Evolutionary conservation across 2,329 filamentous ascomycete genomes (phyloP).

Genomic region (Spiromastix sp.): DNA sequence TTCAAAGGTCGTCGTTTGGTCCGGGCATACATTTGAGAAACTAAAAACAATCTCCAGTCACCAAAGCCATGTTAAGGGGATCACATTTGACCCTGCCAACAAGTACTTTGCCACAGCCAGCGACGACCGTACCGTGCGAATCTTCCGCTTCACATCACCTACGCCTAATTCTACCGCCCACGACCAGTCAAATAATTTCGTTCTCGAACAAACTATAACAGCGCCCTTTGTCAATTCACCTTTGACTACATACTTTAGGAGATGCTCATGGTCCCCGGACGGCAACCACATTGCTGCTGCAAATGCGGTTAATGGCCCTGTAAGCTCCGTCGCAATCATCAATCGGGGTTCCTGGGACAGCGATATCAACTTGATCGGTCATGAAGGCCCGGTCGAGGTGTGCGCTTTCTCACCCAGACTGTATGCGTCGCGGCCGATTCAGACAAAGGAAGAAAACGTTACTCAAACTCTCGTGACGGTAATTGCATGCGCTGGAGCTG

Average conservation of each 20-base stretch:
- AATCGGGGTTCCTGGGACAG: slow-evolving; percentile 88
- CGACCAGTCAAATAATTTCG: slow-evolving; percentile 94
- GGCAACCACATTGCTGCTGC: slow-evolving; percentile 94
- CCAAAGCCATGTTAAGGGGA: slow-evolving; percentile 96
- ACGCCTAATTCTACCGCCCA: slow-evolving; percentile 84
- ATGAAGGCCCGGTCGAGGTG: slow-evolving; percentile 93
- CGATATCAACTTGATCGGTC: slow-evolving; percentile 93
- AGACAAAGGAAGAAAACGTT: slow-evolving; percentile 32
- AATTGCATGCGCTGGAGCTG: slow-evolving; percentile 91
- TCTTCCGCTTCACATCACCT: slow-evolving; percentile 89
- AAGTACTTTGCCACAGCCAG: slow-evolving; percentile 98
- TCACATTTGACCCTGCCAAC: slow-evolving; percentile 96
- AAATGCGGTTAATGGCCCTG: slow-evolving; percentile 93
- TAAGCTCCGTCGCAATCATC: slow-evolving; percentile 93
- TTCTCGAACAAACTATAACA: slow-evolving; percentile 83
- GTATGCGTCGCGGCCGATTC: slow-evolving; percentile 60
- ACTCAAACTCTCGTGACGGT: slow-evolving; percentile 63
- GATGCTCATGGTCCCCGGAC: slow-evolving; percentile 96
- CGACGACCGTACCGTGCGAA: slow-evolving; percentile 92
- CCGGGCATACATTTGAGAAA: slow-evolving; percentile 94
- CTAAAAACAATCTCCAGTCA: slow-evolving; percentile 88
- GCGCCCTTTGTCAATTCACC: slow-evolving; percentile 83
- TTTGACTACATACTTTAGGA: slow-evolving; percentile 89
- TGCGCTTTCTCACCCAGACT: slow-evolving; percentile 92
- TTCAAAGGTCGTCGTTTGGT: slow-evolving; percentile 98